phyloP scores from a whole-genome alignment of 1,284 basidiomycete species.

The Sanghuangporus sanghuang region DNA sequence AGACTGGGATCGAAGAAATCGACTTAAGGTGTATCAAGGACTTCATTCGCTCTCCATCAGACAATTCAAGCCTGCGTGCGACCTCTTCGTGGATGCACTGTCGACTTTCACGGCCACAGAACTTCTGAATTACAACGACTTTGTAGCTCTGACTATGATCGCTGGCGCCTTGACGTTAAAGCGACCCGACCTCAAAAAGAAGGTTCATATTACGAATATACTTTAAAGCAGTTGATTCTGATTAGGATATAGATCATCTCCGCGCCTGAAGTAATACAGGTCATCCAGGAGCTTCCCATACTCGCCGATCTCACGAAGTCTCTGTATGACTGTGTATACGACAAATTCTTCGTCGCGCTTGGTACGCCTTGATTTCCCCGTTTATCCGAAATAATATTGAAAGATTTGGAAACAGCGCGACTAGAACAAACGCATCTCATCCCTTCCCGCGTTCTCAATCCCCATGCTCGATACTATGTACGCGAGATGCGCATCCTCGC shows the following conservation, averaged over 20 bases:
- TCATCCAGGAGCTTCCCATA: slow-evolving; percentile 64
- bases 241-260: slow-evolving; percentile 44
- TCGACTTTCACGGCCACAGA: slow-evolving; percentile 95
- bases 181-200: slow-evolving; percentile 89
- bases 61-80: slow-evolving; percentile 65
- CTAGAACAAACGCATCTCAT: slow-evolving; percentile 86
- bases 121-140: slow-evolving; percentile 86
- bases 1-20: slow-evolving; percentile 96
- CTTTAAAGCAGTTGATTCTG: not conserved
- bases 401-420: slow-evolving; percentile 46
- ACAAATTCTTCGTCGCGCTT: slow-evolving; percentile 89
- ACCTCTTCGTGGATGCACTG: slow-evolving; percentile 84
- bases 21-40: slow-evolving; percentile 94
- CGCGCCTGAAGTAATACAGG: slow-evolving; percentile 69
- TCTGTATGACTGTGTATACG: slow-evolving; percentile 91
- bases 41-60: slow-evolving; percentile 85
- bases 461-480: slow-evolving; percentile 88
- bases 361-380: slow-evolving; percentile 38
- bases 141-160: slow-evolving; percentile 85
- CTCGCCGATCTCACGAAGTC: slow-evolving; percentile 68
- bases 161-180: slow-evolving; percentile 74
- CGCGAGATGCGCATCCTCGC: slow-evolving; percentile 97
- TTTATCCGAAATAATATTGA: slow-evolving; percentile 6
- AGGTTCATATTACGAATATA: slow-evolving; percentile 42
- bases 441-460: slow-evolving; percentile 80